Conservation (phyloP, 306 rosid genomes). For the Cucurbita ficifolia region DNA sequence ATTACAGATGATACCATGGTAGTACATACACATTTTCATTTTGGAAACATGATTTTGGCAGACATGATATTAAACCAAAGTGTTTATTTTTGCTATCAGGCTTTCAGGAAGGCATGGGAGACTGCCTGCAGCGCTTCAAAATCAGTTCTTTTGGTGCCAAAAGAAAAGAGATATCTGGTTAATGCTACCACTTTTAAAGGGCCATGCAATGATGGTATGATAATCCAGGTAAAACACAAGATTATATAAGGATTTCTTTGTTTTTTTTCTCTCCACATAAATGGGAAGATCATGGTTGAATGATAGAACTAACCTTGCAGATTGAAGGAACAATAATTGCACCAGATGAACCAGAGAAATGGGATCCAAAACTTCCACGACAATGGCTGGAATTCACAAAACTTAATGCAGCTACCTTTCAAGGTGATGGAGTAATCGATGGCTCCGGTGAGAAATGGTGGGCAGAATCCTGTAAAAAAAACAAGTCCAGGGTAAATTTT, state of each 20-base stretch:
- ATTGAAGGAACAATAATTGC: constrained; percentile 88
- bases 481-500: constrained; percentile 59
- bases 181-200: constrained; percentile 72
- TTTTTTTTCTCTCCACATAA: neutral
- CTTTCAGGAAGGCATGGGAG: constrained; percentile 73
- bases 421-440: constrained; percentile 77
- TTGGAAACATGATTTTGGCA: neutral
- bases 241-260: neutral
- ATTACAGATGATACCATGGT: constrained; percentile 85
- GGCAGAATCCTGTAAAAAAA: constrained; percentile 94
- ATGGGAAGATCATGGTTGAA: neutral
- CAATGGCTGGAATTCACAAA: constrained; percentile 59
- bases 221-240: constrained; percentile 62
- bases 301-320: constrained; percentile 14
- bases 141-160: constrained; percentile 70
- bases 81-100: constrained; percentile 33
- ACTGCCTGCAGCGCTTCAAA: constrained; percentile 61
- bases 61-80: constrained; percentile 11
- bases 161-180: constrained; percentile 55
- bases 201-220: constrained; percentile 54
- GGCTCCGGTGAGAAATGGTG: constrained; percentile 99
- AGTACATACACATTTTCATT: constrained; percentile 9
- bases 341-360: constrained; percentile 64
- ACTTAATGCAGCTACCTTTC: constrained; percentile 47
- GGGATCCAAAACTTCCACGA: constrained; percentile 60